Evolutionary conservation across 352 stramenopile species (phyloP), one percentile per base, ranked within the genome.

Genomic region (Phytophthora capsici): DNA sequence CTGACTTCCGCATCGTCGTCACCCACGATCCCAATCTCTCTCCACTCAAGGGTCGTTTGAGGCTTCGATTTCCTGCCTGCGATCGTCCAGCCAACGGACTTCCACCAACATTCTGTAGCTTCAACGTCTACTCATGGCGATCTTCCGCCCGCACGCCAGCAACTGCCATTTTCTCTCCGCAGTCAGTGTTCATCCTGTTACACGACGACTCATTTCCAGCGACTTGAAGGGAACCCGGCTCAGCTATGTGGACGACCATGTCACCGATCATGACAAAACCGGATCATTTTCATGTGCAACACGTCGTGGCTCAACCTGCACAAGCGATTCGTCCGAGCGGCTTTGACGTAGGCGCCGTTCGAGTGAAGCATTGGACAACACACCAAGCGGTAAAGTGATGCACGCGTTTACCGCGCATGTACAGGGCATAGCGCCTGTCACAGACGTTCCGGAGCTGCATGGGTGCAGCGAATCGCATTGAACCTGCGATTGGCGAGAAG

Each of bases 401-500:
- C 43, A 50, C 34, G n/a, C 25, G 36, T 44, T 43, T 51, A 38
- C 30, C 56, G 26, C 46, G 10, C 28, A 22, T 34, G 38, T 38
- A 22, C 40, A 19, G 40, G 20, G 5, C 17, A 16, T 23, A 25
- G 38, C 44, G 44, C 59, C 51, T 63, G 60, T 68, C 51, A 68
- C 60, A 68, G 48, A 37, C 28, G 32, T 49, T 48, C 55, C 55
- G 22, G 44, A 47, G 53, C 40, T 61, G 40, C 40, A 58, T n/a
- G n/a, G n/a, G n/a, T n/a, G n/a, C n/a, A n/a, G n/a, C n/a, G n/a
- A n/a, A n/a, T n/a, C n/a, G n/a, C n/a, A n/a, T n/a, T n/a, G n/a
- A n/a, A n/a, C n/a, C n/a, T n/a, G n/a, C 48, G 57, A 65, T 65
- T 65, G 57, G 57, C 47, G 53, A 63, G 22, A 45, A 17, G 41